Percentiles rank a stretch among this genome's conserved stretches.
Evolutionary conservation across 805 yeast species (phyloP).

Genomic region (Myxozyma kluyveri): DNA sequence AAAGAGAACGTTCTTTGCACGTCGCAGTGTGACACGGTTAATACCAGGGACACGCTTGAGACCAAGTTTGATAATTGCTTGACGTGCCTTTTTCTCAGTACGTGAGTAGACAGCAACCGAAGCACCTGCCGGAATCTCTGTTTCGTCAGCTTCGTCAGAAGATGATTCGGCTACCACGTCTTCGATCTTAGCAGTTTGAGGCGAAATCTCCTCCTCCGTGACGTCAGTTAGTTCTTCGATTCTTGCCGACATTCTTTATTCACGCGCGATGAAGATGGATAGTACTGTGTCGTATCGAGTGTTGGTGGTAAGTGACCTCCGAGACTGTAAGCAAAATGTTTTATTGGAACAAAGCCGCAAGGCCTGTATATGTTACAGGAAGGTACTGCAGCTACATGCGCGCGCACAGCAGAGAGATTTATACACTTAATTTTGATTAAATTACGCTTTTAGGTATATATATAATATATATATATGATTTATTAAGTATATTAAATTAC

Average conservation of each 20-base stretch:
- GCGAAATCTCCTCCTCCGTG: slow-evolving; percentile 13
- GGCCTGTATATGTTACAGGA: too few species aligned
- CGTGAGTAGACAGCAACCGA: slow-evolving; percentile 76
- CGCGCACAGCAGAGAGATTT: too few species aligned
- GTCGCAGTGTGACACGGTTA: slow-evolving; percentile 89
- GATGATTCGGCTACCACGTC: slow-evolving; percentile 27
- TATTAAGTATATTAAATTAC: too few species aligned
- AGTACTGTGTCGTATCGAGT: neutral
- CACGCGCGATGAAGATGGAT: neutral
- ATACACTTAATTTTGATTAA: too few species aligned
- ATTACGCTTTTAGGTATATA: too few species aligned
- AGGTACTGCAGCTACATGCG: too few species aligned
- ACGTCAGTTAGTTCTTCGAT: slow-evolving; percentile 31
- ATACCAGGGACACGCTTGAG: slow-evolving; percentile 89
- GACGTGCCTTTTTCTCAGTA: slow-evolving; percentile 95
- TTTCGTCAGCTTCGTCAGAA: slow-evolving; percentile 31
- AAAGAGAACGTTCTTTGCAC: slow-evolving; percentile 79
- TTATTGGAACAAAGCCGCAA: too few species aligned
- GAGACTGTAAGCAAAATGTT: neutral
- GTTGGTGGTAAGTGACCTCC: neutral
- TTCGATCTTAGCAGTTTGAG: slow-evolving; percentile 2
- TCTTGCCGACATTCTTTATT: slow-evolving; percentile 26
- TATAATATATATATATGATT: too few species aligned
- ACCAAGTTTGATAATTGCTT: slow-evolving; percentile 79
- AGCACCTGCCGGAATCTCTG: slow-evolving; percentile 76